These are phyloP conservation scores for Moniliella sp. DNA, from an alignment of 1,284 basidiomycete genomes.

Conservation along the genomic window DNA sequence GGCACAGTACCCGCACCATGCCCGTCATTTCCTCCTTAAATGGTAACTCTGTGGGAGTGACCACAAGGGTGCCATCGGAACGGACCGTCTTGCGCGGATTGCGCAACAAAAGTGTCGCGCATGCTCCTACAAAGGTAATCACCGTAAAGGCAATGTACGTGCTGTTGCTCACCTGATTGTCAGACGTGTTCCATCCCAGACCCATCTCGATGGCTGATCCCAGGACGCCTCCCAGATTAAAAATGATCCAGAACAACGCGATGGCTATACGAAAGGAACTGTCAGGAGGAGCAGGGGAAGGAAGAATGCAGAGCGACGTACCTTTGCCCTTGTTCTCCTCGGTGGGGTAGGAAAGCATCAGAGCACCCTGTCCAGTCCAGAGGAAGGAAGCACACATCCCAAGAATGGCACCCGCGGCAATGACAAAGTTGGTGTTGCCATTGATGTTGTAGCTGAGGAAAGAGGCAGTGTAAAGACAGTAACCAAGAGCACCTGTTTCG, in stretches of 20 bases:
- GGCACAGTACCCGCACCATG: constrained; percentile 3
- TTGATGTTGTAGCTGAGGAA: constrained; percentile 40
- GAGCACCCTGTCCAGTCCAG: constrained; percentile 45
- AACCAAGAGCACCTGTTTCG: too few relatives aligned
- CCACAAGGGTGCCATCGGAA: constrained; percentile 14
- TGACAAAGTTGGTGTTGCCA: constrained; percentile 35
- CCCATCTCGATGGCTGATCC: constrained; percentile 46
- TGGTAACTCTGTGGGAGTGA: constrained; percentile 10
- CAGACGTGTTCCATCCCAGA: constrained; percentile 12
- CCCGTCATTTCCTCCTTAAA: constrained; percentile 14
- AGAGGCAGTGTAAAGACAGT: constrained; percentile 47
- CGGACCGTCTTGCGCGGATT: constrained; percentile 13
- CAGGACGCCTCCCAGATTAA: constrained; percentile 49
- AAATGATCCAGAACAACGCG: constrained; percentile 46
- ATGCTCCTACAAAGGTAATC: constrained; percentile 15
- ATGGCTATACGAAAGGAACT: too few relatives aligned
- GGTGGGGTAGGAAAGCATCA: constrained; percentile 61
- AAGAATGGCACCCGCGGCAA: constrained; percentile 55
- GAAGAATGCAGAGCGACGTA: too few relatives aligned
- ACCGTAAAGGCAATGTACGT: constrained; percentile 17
- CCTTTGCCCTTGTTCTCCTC: constrained; percentile 47
- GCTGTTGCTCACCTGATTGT: constrained; percentile 11
- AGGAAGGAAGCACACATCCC: constrained; percentile 61
- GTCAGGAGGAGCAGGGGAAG: too few relatives aligned
- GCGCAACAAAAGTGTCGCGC: constrained; percentile 8